These are phyloP conservation scores for Beauveria medogensis DNA, from an alignment of 2,329 filamentous ascomycete species.

Conservation along the genomic window DNA sequence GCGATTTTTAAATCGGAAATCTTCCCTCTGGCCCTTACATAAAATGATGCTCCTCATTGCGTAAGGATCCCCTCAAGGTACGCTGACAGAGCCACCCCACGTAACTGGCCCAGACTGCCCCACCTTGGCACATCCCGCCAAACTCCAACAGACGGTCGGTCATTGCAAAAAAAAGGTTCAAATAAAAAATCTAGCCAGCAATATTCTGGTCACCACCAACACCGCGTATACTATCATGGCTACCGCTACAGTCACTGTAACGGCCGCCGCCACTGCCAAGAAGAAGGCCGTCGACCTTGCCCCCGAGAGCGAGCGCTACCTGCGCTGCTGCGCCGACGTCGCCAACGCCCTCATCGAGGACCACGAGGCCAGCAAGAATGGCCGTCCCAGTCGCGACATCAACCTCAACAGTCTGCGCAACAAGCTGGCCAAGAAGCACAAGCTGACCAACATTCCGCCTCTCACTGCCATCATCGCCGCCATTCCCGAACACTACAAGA, in stretches of 20 bases:
- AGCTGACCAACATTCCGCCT: conserved; percentile 77
- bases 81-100: not conserved
- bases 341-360: conserved; percentile 91
- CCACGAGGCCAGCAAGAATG: conserved; percentile 73
- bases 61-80: no score
- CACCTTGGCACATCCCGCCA: not conserved
- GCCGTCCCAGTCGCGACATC: conserved; percentile 70
- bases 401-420: conserved; percentile 86
- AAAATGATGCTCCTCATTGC: no score
- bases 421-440: conserved; percentile 88
- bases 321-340: conserved; percentile 92
- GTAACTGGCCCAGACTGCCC: not conserved
- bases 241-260: conserved; percentile 52
- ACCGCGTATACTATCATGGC: conserved; percentile 23
- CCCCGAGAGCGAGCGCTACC: conserved; percentile 88
- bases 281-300: conserved; percentile 68
- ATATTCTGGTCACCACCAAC: not conserved
- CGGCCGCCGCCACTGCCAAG: conserved; percentile 50
- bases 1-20: no score
- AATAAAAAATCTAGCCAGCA: not conserved
- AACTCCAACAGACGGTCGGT: not conserved
- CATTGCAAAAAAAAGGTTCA: conserved; percentile 4
- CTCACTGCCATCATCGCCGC: conserved; percentile 95
- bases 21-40: no score
- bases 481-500: conserved; percentile 99